Evolutionary conservation across 2,329 filamentous ascomycete species (phyloP), one percentile per base, ranked within the genome.

Genomic region (Madurella mycetomatis): DNA sequence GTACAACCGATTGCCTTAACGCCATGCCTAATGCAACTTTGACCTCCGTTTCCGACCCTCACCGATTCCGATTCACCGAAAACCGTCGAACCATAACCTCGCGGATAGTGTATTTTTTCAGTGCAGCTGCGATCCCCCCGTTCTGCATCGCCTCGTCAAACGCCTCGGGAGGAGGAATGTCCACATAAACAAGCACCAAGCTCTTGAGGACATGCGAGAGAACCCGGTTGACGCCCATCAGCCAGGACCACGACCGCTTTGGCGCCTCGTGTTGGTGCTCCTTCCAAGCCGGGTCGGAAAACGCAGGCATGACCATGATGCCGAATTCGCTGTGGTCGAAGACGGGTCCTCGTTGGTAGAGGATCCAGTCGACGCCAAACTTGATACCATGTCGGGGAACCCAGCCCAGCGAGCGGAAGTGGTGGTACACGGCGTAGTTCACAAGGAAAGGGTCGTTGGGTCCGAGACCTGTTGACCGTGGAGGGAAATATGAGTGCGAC

Each of bases 251-350:
- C 13, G 81, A 78, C 64, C 75, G 77, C 43, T 68, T 68, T 40
- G 77, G 74, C 47, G 75, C 64, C 47, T 73, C 67, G 42, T 81
- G 79, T 3, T 79, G 79, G 45, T 79, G 70, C 1, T 76, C 72
- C 59, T 79, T 78, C 91, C 92, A 96, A 65, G 86, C 84, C 0
- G 81, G 67, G 66, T 94, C 76, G 0, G 79, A 85, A 67, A 95
- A 97, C 0, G 90, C 86, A 0, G 94, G 92, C 3, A 97, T 68
- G 41, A 99, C 83, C 19, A 92, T 78, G 42, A 96, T 74, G 0
- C 90, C 92, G 67, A 96, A 99, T 66, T 97, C 91, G 18, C 94
- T 94, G 67, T 99, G 94, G 18, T 90, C 85, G 69, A 99, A 97
- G 0, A 94, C 92, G 0, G 94, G 94, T 0, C 94, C 94, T 17